Percentiles rank a stretch among this genome's conserved stretches.
Conservation (phyloP, 2,329 filamentous ascomycete genomes). For the Alternaria tenuissima region DNA sequence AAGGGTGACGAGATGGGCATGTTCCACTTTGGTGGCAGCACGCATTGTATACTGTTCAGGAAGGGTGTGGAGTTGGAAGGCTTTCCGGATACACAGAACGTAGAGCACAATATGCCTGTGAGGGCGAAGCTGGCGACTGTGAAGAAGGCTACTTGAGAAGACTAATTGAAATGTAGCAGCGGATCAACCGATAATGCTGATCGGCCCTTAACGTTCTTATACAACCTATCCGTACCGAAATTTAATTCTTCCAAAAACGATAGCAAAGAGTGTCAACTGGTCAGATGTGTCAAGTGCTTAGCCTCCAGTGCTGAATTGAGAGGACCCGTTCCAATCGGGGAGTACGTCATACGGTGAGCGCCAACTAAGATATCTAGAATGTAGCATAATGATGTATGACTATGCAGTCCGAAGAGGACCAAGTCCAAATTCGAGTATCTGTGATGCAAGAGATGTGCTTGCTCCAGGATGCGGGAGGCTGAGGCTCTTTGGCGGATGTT, state of each 20-base stretch:
- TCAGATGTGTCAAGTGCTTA: too few relatives aligned
- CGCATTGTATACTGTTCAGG: constrained; percentile 73
- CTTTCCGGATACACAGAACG: constrained; percentile 35
- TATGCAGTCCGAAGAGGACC: background rate
- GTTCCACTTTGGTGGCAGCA: constrained; percentile 82
- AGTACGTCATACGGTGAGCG: background rate
- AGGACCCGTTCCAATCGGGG: background rate
- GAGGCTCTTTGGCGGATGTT: constrained; percentile 24
- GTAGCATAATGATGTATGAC: background rate
- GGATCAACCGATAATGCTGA: too few relatives aligned
- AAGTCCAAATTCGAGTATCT: background rate
- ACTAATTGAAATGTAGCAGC: background rate
- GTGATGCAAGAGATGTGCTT: background rate
- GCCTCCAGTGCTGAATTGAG: background rate
- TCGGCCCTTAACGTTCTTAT: too few relatives aligned
- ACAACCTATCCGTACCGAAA: too few relatives aligned
- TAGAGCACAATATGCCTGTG: constrained; percentile 50
- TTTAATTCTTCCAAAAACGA: too few relatives aligned
- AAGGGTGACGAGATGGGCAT: constrained; percentile 79
- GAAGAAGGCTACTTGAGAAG: constrained; percentile 20
- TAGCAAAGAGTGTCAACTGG: too few relatives aligned
- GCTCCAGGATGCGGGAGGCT: background rate
- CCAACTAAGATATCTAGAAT: background rate
- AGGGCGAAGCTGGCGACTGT: constrained; percentile 48
- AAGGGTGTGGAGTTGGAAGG: constrained; percentile 58